Base-by-base conservation (phyloP, 352 stramenopile species). In the Globisporangium parvum region DNA sequence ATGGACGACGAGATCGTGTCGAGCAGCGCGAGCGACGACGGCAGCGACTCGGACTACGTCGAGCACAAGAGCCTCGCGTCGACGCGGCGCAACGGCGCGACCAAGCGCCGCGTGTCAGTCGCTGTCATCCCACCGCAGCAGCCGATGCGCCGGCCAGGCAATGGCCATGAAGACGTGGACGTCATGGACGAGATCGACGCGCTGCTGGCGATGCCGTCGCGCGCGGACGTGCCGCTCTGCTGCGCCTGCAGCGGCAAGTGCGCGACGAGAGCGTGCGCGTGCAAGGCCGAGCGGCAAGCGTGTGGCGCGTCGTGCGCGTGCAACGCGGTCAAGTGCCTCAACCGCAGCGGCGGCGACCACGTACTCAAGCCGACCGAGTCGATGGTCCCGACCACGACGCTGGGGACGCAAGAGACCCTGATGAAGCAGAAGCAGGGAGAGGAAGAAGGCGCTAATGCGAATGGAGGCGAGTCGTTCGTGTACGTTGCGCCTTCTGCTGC, bases 171-270 rank as follows among this genome's bases (percentile, higher is more conserved):
- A 23, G 24, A 18, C 12, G 26, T 21, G 14, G 59, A 70, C 49
- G 51, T 67, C 5, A 74, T 86, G 69, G 63, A 85, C 28, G 77
- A 90, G 58, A 83, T 85, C 45, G 66, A 88, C 46, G 57, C 77
- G 39, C 39, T 86, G 15, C 62, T 87, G 11, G 70, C 72, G 18
- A 77, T 64, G 20, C 60, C 64, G n/a, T 75, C 70, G 0, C 49
- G 47, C 6, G 60, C 64, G 1, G 51, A 52, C 28, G 62, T 62
- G 23, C 71, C 44, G 21, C 55, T 70, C 15, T 89, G 78, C 37
- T 91, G 80, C 41, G 72, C 65, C 9, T 91, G 83, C 53, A 73
- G 76, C 21, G 75, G 78, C n/a, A 93, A 89, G 56, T 91, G 80
- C 41, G 79, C 73, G 18, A 91, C 77, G 15, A 88, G 85, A 44